A percentile compares a stretch with the other conserved stretches of the same genome.
Conservation (phyloP, 345 rosid species). For the Citrus sinensis region DNA sequence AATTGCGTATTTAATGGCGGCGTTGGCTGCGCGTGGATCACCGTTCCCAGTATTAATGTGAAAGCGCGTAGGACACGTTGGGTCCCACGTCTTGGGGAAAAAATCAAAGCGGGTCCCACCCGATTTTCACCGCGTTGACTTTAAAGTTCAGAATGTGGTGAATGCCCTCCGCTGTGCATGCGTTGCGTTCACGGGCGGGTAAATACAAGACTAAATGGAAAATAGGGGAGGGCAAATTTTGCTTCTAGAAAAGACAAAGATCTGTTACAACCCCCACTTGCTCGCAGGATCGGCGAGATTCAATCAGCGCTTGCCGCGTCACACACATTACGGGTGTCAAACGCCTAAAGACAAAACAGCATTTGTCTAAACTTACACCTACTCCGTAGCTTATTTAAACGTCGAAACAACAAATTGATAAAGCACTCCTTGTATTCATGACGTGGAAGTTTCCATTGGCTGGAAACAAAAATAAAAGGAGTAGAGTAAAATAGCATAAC, state of each 20-base stretch:
- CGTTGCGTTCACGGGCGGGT: conserved; percentile 27
- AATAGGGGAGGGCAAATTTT: fast-evolving
- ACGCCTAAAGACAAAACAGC: background rate
- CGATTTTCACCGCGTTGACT: conserved; percentile 9
- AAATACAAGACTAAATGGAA: background rate
- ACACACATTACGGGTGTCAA: background rate
- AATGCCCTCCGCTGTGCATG: conserved; percentile 10
- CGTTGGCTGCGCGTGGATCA: conserved; percentile 23
- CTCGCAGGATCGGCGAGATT: background rate
- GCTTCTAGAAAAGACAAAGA: conserved; percentile 9
- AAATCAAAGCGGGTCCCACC: conserved; percentile 2
- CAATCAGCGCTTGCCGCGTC: conserved; percentile 10
- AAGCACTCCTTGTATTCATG: background rate
- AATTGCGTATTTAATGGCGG: background rate
- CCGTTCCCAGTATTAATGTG: conserved; percentile 18
- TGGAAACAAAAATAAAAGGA: background rate
- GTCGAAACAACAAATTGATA: background rate
- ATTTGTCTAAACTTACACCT: no score
- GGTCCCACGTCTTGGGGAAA: background rate
- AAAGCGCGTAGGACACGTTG: conserved; percentile 20
- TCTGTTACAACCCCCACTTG: background rate
- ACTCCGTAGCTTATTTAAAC: background rate
- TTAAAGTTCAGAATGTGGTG: conserved; percentile 8
- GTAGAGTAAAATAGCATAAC: background rate
- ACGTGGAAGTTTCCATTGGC: conserved; percentile 7